phyloP scores from a whole-genome alignment of 2,329 filamentous ascomycete genomes.

The Cercospora janseana region DNA sequence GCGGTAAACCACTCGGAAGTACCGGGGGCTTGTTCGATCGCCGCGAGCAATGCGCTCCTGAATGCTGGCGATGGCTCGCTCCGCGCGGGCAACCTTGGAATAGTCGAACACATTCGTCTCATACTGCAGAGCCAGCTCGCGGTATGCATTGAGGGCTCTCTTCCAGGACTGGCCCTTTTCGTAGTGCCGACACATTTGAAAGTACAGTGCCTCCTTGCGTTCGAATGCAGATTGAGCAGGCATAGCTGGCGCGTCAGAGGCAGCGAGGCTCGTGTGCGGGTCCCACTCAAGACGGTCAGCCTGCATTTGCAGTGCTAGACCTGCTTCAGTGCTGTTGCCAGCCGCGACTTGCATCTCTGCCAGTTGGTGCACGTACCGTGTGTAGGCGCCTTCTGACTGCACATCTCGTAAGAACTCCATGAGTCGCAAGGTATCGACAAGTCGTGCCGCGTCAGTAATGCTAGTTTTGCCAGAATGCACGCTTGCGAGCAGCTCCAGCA shows the following conservation, averaged over 20 bases:
- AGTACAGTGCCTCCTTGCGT: conserved; percentile 86
- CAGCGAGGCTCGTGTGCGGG: conserved; percentile 62
- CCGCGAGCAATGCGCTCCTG: conserved; percentile 85
- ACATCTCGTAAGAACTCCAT: conserved; percentile 98
- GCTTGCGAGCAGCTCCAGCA: conserved; percentile 84
- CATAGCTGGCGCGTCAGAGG: conserved; percentile 71
- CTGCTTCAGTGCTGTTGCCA: conserved; percentile 81
- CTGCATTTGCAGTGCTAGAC: conserved; percentile 82
- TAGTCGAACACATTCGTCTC: conserved; percentile 89
- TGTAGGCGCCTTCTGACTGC: conserved; percentile 95
- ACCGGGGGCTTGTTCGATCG: conserved; percentile 73
- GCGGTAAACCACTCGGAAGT: conserved; percentile 87
- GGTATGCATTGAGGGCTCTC: conserved; percentile 81
- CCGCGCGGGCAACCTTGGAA: conserved; percentile 80
- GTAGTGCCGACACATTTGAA: conserved; percentile 91
- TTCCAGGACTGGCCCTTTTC: conserved; percentile 95
- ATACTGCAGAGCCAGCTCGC: conserved; percentile 88
- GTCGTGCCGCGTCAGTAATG: conserved; percentile 66
- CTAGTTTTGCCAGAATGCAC: conserved; percentile 75
- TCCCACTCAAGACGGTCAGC: conserved; percentile 94
- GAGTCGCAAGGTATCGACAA: conserved; percentile 82
- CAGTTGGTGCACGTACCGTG: conserved; percentile 91
- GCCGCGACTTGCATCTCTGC: conserved; percentile 72
- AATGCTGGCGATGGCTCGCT: conserved; percentile 86
- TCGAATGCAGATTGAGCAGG: conserved; percentile 85